Percentiles rank a stretch among this genome's conserved stretches.
phyloP scores from a whole-genome alignment of 31 red algal genomes.

The Bonnemaisonia californica region DNA sequence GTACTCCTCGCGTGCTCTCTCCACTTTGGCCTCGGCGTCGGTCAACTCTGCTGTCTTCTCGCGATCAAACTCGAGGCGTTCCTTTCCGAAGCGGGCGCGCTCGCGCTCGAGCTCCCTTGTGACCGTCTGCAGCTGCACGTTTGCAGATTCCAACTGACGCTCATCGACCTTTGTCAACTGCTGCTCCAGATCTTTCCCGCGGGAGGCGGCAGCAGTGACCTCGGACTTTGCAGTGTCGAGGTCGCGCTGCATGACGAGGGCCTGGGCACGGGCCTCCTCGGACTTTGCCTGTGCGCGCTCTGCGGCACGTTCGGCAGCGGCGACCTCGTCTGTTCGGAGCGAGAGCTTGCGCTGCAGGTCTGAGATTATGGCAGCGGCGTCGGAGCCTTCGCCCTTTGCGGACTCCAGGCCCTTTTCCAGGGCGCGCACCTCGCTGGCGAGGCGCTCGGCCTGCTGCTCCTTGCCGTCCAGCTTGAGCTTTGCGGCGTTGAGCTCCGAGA shows the following conservation, averaged over 20 bases:
- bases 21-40: slow-evolving; percentile 39
- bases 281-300: slow-evolving; percentile 15
- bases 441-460: slow-evolving; percentile 20
- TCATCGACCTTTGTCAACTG: slow-evolving; percentile 15
- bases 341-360: slow-evolving; percentile 47
- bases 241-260: not conserved
- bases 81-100: slow-evolving; percentile 9
- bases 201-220: slow-evolving; percentile 18
- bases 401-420: slow-evolving; percentile 52
- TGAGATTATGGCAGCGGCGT: slow-evolving; percentile 33
- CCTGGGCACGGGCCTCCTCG: slow-evolving; percentile 20
- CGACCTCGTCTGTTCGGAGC: slow-evolving; percentile 53
- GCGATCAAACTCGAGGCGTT: slow-evolving; percentile 23
- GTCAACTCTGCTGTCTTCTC: slow-evolving; percentile 22
- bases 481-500: slow-evolving; percentile 10
- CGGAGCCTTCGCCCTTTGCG: slow-evolving; percentile 48
- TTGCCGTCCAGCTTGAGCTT: slow-evolving; percentile 11
- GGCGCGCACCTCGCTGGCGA: slow-evolving; percentile 40
- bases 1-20: slow-evolving; percentile 30
- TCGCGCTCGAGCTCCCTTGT: slow-evolving; percentile 35
- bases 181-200: slow-evolving; percentile 7
- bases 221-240: slow-evolving; percentile 1
- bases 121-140: not conserved
- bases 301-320: slow-evolving; percentile 28
- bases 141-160: slow-evolving; percentile 23